Conservation (phyloP, 306 rosid species). For the Dryas octopetala region DNA sequence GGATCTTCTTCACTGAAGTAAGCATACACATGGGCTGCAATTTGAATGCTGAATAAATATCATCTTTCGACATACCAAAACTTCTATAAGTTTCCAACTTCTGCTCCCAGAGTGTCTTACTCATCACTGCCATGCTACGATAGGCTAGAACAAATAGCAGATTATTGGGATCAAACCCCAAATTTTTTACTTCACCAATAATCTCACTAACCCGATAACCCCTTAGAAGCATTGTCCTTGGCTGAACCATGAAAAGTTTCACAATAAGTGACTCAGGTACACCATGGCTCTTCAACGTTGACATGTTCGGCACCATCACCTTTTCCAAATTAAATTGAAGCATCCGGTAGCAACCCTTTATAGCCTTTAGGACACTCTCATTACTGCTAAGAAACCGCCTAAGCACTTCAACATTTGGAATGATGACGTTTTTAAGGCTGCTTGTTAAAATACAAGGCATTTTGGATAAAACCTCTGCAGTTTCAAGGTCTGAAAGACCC, state of each 20-base stretch:
- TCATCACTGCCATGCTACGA: conserved; percentile 2
- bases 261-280: conserved; percentile 16
- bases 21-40: conserved; percentile 20
- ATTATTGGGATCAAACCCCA: conserved; percentile 19
- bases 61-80: conserved; percentile 25
- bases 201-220: conserved; percentile 4
- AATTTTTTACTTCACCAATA: conserved; percentile 13
- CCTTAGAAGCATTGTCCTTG: not conserved
- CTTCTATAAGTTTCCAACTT: conserved; percentile 25
- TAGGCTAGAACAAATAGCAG: conserved; percentile 1
- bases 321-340: not conserved
- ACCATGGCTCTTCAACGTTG: conserved; percentile 16
- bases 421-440: conserved; percentile 18
- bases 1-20: conserved; percentile 31
- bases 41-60: conserved; percentile 27
- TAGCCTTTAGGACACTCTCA: not conserved
- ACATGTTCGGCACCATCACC: conserved; percentile 1
- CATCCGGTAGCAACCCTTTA: not conserved
- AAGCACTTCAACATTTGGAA: conserved; percentile 21
- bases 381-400: conserved; percentile 24
- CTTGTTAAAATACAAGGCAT: conserved; percentile 20
- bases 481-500: conserved; percentile 21
- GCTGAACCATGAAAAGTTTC: conserved; percentile 4
- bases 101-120: conserved; percentile 22
- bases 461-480: not conserved